Conservation (phyloP, 208 protist genomes). For the Entamoeba dispar region DNA sequence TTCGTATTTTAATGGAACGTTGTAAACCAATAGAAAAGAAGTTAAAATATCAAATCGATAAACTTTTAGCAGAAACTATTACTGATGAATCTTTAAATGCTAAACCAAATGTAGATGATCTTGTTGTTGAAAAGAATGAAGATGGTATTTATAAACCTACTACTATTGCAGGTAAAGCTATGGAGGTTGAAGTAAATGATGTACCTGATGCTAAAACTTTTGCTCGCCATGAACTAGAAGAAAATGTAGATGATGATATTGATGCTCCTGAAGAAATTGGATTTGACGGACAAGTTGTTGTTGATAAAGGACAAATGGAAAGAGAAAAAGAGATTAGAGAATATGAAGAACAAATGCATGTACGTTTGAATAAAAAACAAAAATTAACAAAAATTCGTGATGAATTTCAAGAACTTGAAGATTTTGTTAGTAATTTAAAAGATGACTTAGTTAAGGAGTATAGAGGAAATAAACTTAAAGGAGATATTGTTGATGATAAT, state of each 20-base stretch:
- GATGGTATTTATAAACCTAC: background rate
- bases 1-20: background rate
- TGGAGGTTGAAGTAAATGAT: background rate
- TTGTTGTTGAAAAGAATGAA: background rate
- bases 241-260: background rate
- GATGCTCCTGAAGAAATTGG: background rate
- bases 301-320: background rate
- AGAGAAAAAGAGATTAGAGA: background rate
- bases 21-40: background rate
- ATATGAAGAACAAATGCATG: background rate
- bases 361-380: background rate
- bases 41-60: background rate
- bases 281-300: background rate
- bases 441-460: background rate
- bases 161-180: background rate
- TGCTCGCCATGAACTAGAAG: background rate
- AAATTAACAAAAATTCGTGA: background rate
- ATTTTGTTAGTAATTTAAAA: background rate
- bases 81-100: background rate
- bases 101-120: background rate
- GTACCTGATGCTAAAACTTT: background rate
- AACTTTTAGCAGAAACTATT: background rate
- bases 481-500: background rate
- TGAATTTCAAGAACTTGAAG: background rate
- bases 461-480: background rate